A percentile compares a stretch with the other conserved stretches of the same genome.
These are phyloP conservation scores for Rhamnella rubrinervis DNA, from an alignment of 331 rosid species.

Conservation along the genomic window DNA sequence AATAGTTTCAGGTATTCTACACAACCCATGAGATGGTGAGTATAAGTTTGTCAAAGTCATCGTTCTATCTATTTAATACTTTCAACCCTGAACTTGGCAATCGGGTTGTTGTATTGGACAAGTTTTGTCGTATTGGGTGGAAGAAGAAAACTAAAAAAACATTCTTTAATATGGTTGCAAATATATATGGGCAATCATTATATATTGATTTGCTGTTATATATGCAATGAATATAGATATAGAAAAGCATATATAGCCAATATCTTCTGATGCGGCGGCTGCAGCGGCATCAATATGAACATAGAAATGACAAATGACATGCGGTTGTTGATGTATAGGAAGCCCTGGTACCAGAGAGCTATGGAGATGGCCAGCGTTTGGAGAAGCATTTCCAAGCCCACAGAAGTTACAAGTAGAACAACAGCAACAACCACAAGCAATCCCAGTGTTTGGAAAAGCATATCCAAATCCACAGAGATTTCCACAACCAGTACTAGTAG, in stretches of 20 bases:
- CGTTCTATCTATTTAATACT: no score
- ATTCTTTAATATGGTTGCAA: no score
- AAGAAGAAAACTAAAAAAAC: no score
- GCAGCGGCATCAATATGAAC: not conserved
- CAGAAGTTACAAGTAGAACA: conserved; percentile 26
- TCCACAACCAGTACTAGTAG: conserved; percentile 3
- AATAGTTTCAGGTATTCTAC: no score
- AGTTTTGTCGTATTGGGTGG: not conserved
- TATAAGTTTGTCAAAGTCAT: not conserved
- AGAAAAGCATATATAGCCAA: conserved; percentile 2
- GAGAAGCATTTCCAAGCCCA: conserved; percentile 57
- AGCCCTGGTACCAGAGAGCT: conserved; percentile 96
- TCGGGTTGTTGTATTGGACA: conserved; percentile 3
- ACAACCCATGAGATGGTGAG: no score
- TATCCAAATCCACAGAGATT: conserved; percentile 42
- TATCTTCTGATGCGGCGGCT: not conserved
- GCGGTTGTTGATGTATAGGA: conserved; percentile 43
- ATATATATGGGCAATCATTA: no score
- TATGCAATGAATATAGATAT: not conserved
- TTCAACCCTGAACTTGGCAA: conserved; percentile 27
- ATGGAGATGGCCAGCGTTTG: conserved; percentile 56
- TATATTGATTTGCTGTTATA: no score
- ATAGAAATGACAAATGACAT: conserved; percentile 19
- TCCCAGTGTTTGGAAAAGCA: conserved; percentile 43
- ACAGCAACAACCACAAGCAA: not conserved